Conservation (phyloP, 2,329 filamentous ascomycete genomes). For the Microcera coccophila region DNA sequence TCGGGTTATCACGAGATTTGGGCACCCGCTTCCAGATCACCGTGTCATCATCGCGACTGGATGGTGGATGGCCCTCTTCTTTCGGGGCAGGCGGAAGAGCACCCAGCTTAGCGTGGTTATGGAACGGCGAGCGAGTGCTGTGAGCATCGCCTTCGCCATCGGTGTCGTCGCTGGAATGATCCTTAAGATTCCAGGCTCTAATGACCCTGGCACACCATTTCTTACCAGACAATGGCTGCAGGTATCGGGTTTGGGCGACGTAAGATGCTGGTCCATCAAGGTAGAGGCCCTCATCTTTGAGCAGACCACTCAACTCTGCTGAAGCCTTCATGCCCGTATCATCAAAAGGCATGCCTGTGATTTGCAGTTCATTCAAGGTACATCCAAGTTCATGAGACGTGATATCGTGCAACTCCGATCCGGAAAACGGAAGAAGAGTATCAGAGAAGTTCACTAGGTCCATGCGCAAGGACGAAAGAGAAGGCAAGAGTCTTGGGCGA, state of each 20-base stretch:
- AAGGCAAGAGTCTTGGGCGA: constrained; percentile 45
- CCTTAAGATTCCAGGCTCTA: constrained; percentile 39
- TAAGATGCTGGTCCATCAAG: constrained; percentile 44
- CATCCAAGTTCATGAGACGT: constrained; percentile 52
- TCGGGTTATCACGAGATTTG: constrained; percentile 34
- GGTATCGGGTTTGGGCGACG: constrained; percentile 37
- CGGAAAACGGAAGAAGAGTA: constrained; percentile 42
- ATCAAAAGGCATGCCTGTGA: constrained; percentile 51
- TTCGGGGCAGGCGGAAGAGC: constrained; percentile 39
- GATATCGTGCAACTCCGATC: constrained; percentile 48
- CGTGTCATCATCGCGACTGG: constrained; percentile 38
- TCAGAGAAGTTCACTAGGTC: constrained; percentile 54
- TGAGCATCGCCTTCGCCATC: constrained; percentile 26
- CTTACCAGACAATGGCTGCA: constrained; percentile 39
- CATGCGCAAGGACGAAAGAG: constrained; percentile 45
- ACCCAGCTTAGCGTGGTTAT: constrained; percentile 29
- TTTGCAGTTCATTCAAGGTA: constrained; percentile 49
- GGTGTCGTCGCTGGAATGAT: constrained; percentile 19
- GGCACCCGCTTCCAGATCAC: constrained; percentile 53
- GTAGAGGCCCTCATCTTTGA: constrained; percentile 52
- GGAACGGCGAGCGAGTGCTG: constrained; percentile 1
- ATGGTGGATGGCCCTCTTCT: constrained; percentile 42
- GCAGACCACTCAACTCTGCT: constrained; percentile 47
- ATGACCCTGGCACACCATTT: constrained; percentile 43
- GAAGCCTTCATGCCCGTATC: constrained; percentile 46